These are phyloP conservation scores for Podospora pseudocomata DNA, from an alignment of 495 filamentous ascomycete genomes.

Conservation along the genomic window DNA sequence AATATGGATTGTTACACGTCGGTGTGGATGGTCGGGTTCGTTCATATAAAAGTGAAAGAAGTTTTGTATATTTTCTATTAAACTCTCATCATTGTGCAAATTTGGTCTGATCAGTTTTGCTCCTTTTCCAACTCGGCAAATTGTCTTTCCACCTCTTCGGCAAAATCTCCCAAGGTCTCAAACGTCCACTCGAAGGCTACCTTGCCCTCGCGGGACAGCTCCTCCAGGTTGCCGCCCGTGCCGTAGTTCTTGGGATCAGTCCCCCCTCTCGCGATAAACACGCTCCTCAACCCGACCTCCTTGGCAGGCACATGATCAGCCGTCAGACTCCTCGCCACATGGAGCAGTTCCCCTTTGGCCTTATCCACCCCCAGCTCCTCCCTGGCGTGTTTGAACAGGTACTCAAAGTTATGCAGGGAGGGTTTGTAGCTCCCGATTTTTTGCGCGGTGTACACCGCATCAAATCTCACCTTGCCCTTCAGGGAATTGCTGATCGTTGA, in stretches of 20 bases:
- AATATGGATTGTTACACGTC: neutral
- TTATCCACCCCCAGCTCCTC: constrained; percentile 53
- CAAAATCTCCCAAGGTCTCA: constrained; percentile 66
- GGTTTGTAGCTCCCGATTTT: constrained; percentile 77
- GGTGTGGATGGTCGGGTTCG: neutral
- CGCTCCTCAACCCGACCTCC: constrained; percentile 56
- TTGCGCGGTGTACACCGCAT: constrained; percentile 69
- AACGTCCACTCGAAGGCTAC: constrained; percentile 50
- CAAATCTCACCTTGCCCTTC: constrained; percentile 46
- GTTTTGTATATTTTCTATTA: neutral
- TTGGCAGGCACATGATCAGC: constrained; percentile 70
- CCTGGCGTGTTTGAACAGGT: constrained; percentile 54
- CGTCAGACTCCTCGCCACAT: constrained; percentile 65
- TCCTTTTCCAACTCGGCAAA: constrained; percentile 33
- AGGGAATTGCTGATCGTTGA: constrained; percentile 49
- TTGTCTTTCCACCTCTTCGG: constrained; percentile 59
- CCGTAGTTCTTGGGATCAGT: constrained; percentile 44
- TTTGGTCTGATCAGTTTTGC: neutral
- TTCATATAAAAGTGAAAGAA: neutral
- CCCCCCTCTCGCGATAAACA: constrained; percentile 66
- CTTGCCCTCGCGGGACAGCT: constrained; percentile 39
- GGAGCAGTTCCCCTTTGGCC: constrained; percentile 54
- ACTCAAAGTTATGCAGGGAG: constrained; percentile 60
- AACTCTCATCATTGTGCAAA: neutral
- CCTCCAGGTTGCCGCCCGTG: constrained; percentile 38